phyloP scores from a whole-genome alignment of 768 basidiomycete species.

The Xerocomellus dryophilus region DNA sequence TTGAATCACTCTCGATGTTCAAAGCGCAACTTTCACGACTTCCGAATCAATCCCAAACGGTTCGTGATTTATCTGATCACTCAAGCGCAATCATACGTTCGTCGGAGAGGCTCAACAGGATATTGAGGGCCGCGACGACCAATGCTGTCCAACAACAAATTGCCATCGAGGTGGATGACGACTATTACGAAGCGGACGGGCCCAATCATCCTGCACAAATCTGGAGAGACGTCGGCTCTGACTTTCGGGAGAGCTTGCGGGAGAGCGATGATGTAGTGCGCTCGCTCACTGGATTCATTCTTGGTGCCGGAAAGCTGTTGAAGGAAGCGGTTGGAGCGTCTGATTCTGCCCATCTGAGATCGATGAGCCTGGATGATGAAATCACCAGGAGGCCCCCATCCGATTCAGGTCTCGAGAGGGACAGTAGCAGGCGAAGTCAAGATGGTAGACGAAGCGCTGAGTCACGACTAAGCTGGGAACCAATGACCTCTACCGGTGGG shows the following conservation, averaged over 20 bases:
- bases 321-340: constrained; percentile 46
- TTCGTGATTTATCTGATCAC: constrained; percentile 54
- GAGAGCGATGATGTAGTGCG: constrained; percentile 78
- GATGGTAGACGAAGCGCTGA: constrained; percentile 57
- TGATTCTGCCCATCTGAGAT: constrained; percentile 41
- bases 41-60: constrained; percentile 42
- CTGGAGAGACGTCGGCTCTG: constrained; percentile 67
- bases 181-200: constrained; percentile 22
- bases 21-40: constrained; percentile 62
- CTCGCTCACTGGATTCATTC: constrained; percentile 68
- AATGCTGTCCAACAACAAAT: constrained; percentile 72
- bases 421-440: constrained; percentile 46
- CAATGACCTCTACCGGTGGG: constrained; percentile 17
- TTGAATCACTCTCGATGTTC: constrained; percentile 67
- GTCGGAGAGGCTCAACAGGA: constrained; percentile 63
- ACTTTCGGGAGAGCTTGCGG: constrained; percentile 68
- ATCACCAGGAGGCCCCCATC: constrained; percentile 32
- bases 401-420: constrained; percentile 35
- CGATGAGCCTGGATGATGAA: constrained; percentile 56
- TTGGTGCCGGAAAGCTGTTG: constrained; percentile 70
- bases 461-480: constrained; percentile 46
- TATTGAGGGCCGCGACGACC: constrained; percentile 54
- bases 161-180: constrained; percentile 66
- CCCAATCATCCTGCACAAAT: constrained; percentile 48
- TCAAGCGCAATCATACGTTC: constrained; percentile 63